Evolutionary conservation across 345 rosid genomes (phyloP).

Genomic region (Luvunga scandens): DNA sequence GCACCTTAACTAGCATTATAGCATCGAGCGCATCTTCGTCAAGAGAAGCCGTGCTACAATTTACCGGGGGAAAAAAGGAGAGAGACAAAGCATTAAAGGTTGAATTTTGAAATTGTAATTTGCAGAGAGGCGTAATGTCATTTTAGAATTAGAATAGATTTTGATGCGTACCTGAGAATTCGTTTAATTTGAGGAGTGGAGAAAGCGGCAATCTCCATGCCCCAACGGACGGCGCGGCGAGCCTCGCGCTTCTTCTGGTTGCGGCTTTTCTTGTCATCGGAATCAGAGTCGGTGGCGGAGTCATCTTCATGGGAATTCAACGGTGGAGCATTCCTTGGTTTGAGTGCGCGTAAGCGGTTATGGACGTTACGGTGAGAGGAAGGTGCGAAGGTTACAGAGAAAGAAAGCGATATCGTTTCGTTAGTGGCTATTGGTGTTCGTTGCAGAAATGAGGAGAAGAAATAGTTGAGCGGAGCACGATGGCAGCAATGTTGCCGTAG

Average conservation of each 20-base stretch:
- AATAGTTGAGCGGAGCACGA: slow-evolving; percentile 4
- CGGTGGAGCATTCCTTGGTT: slow-evolving; percentile 28
- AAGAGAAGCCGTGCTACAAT: slow-evolving; percentile 56
- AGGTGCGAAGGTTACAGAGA: slow-evolving; percentile 20
- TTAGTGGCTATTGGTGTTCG: slow-evolving; percentile 17
- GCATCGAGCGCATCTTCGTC: slow-evolving; percentile 74
- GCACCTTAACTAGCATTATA: slow-evolving; percentile 76
- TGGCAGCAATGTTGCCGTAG: slow-evolving; percentile 17
- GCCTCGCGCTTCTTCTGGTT: slow-evolving; percentile 92
- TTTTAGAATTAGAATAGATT: background rate
- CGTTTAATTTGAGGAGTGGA: slow-evolving; percentile 64
- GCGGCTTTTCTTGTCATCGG: slow-evolving; percentile 56
- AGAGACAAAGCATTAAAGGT: background rate
- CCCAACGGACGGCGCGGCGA: slow-evolving; percentile 80
- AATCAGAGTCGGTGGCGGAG: slow-evolving; percentile 38
- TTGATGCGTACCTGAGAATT: slow-evolving; percentile 46
- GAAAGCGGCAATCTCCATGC: slow-evolving; percentile 76
- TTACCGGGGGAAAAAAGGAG: background rate
- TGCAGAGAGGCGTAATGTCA: background rate
- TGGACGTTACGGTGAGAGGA: slow-evolving; percentile 33
- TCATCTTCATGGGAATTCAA: slow-evolving; percentile 27
- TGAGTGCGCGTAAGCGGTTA: slow-evolving; percentile 32
- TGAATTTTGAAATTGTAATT: background rate
- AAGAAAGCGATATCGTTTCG: slow-evolving; percentile 4
- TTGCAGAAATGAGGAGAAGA: slow-evolving; percentile 16